Conservation (phyloP, 306 rosid genomes). For the Dryas alaskensis region DNA sequence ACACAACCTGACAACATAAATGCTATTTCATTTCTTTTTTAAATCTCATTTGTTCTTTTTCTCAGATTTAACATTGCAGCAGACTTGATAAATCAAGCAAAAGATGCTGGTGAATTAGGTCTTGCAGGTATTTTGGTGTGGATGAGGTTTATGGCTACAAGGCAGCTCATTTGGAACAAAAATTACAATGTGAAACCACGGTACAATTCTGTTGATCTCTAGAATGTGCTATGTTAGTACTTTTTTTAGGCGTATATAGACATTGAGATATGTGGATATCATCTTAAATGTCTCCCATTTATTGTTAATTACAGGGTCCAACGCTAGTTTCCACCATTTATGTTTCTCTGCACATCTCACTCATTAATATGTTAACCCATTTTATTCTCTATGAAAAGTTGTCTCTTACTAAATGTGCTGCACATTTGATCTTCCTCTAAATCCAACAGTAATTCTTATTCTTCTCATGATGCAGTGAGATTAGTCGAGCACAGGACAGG, state of each 20-base stretch:
- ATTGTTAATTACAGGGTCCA: background rate
- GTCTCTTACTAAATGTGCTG: background rate
- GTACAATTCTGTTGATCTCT: constrained; percentile 38
- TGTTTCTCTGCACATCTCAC: constrained; percentile 20
- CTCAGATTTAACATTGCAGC: constrained; percentile 94
- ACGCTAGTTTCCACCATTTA: background rate
- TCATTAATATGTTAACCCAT: background rate
- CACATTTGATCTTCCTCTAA: constrained; percentile 23
- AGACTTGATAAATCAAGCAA: constrained; percentile 73
- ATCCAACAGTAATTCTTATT: constrained; percentile 15
- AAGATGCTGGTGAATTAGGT: constrained; percentile 72
- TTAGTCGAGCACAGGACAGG: constrained; percentile 93
- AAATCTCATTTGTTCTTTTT: constrained; percentile 25
- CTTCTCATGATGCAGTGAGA: constrained; percentile 63
- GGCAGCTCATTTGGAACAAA: constrained; percentile 99
- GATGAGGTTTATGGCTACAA: constrained; percentile 98
- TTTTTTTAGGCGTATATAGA: constrained; percentile 17
- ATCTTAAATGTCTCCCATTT: constrained; percentile 15
- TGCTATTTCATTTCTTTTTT: background rate
- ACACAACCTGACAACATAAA: background rate
- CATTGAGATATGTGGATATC: constrained; percentile 12
- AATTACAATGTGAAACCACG: constrained; percentile 99
- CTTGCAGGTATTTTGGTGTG: constrained; percentile 88
- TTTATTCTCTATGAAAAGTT: background rate
- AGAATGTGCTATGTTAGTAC: constrained; percentile 9